These are phyloP conservation scores for Coleophoma cylindrospora DNA, from an alignment of 2,329 filamentous ascomycete genomes.

Conservation along the genomic window DNA sequence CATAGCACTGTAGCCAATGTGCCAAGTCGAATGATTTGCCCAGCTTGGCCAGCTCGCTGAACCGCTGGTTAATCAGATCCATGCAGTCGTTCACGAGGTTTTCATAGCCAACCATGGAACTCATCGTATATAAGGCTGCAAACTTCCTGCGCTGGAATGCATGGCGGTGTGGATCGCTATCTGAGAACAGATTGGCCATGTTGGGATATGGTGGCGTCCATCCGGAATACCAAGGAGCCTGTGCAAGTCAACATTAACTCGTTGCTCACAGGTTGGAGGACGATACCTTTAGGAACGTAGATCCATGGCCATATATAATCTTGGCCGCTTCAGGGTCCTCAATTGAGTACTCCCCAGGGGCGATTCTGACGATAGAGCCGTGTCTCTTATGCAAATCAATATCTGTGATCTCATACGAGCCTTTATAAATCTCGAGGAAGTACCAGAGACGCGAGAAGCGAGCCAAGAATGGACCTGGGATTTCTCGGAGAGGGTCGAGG, in stretches of 20 bases:
- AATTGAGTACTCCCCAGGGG: conserved; percentile 42
- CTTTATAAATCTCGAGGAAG: conserved; percentile 29
- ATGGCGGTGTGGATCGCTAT: conserved; percentile 31
- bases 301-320: conserved; percentile 34
- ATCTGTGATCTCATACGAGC: conserved; percentile 32
- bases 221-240: conserved; percentile 23
- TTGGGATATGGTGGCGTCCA: conserved; percentile 16
- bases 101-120: conserved; percentile 41
- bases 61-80: conserved; percentile 31
- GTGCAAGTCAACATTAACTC: conserved; percentile 17
- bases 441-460: conserved; percentile 41
- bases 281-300: conserved; percentile 26
- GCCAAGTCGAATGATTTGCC: conserved; percentile 31
- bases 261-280: too few species aligned
- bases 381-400: conserved; percentile 35
- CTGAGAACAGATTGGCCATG: conserved; percentile 25
- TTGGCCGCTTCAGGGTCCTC: conserved; percentile 34
- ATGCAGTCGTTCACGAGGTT: conserved; percentile 41
- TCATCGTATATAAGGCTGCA: conserved; percentile 41
- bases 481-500: conserved; percentile 27
- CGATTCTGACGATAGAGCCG: conserved; percentile 40
- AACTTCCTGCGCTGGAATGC: conserved; percentile 33
- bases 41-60: conserved; percentile 30
- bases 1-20: conserved; percentile 41
- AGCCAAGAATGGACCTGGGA: conserved; percentile 40